Base-by-base conservation (phyloP, 306 rosid species). In the Rosa persica region DNA sequence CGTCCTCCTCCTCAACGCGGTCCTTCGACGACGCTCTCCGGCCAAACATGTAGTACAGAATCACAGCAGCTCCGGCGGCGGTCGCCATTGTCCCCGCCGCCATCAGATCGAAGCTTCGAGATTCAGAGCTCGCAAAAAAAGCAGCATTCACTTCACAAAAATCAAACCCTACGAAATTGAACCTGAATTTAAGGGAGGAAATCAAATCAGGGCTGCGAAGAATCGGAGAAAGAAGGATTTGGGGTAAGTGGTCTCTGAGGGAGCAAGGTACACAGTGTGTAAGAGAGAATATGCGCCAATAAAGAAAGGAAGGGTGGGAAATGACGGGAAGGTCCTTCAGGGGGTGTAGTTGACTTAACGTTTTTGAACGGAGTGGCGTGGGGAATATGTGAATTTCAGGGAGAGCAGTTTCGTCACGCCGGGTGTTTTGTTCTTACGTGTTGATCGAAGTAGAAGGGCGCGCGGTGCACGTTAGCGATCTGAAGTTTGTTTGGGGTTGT, bases 71-170 rank as follows among this genome's bases (percentile, higher is more conserved):
- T 7, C 93, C 99, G 79, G 99, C 97, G 44, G 97, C 97, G 81
- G 99, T 93, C 8, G 91, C 99, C 93, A 91, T 83, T 86, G 98
- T 78, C 72, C 97, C 98, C 70, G 90, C 93, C 85, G 98, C 99
- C 99, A 95, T 95, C 42, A 57, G 75, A 82, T 58, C 74, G 67
- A n/a, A 47, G 54, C 8, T 39, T 11, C 72, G 75, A 39, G 76
- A 81, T 78, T 51, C 51, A 68, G 55, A 51, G 57, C 74, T 76
- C 69, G 43, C 19, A 49, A 62, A 61, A 81, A 2, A 3, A 3
- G 57, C 52, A 30, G 60, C 55, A 75, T 75, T 17, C 11, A 40
- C n/a, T 27, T 4, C 46, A 25, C 22, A 19, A 20, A 75, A 46
- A 9, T 19, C 20, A 13, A 36, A 64, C 6, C 42, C 69, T 15